Percentiles rank a stretch among this genome's conserved stretches.
Evolutionary conservation across 2,329 filamentous ascomycete genomes (phyloP).

Genomic region (Trichoderma brevicompactum): DNA sequence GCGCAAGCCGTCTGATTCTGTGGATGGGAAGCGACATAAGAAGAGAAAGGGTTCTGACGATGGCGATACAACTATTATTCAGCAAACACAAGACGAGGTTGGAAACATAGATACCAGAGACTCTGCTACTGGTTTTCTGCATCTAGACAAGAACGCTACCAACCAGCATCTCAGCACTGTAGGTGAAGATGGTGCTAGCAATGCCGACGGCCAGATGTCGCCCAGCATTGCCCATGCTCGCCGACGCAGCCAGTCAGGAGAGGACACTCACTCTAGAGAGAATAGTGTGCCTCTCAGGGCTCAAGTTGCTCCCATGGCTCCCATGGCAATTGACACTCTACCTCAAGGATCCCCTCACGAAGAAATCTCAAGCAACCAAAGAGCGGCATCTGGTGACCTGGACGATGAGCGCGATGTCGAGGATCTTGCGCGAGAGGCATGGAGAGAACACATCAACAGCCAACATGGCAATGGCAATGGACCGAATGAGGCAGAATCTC

Average conservation of each 20-base stretch:
- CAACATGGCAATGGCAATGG: conserved; percentile 33
- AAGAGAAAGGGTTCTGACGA: conserved; percentile 39
- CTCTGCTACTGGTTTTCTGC: conserved; percentile 28
- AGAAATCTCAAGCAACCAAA: conserved; percentile 23
- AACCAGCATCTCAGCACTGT: conserved; percentile 29
- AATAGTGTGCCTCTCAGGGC: conserved; percentile 33
- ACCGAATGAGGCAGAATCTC: conserved; percentile 19
- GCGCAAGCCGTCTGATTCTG: conserved; percentile 40
- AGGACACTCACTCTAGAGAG: conserved; percentile 39
- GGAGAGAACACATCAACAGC: conserved; percentile 42
- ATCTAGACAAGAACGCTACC: conserved; percentile 20
- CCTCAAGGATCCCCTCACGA: conserved; percentile 27
- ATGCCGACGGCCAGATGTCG: conserved; percentile 36
- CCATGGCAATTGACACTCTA: conserved; percentile 23
- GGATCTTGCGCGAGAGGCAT: conserved; percentile 43
- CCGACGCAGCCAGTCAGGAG: conserved; percentile 36
- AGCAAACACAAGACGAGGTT: conserved; percentile 31
- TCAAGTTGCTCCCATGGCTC: conserved; percentile 30
- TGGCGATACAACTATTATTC: conserved; percentile 31
- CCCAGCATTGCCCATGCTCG: conserved; percentile 38
- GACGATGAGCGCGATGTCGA: conserved; percentile 37
- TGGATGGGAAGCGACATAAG: conserved; percentile 42
- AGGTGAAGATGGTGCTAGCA: conserved; percentile 32
- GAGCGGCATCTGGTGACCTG: background rate
- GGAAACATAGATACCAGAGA: conserved; percentile 20